Evolutionary conservation across 768 basidiomycete genomes (phyloP).

Genomic region (Xanthoconium purpureum): DNA sequence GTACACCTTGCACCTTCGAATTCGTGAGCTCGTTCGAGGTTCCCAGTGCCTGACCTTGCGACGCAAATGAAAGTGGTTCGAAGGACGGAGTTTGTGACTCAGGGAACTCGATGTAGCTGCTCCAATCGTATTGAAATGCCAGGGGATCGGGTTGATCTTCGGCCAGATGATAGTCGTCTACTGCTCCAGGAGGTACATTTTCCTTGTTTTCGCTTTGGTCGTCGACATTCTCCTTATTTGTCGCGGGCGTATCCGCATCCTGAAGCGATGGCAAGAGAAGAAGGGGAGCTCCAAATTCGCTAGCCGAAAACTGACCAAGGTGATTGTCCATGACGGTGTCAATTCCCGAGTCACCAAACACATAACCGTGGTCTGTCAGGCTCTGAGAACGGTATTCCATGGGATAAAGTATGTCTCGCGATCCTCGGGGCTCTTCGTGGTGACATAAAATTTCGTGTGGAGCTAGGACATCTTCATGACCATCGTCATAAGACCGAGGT

Average conservation of each 20-base stretch:
- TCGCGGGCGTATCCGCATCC: not conserved
- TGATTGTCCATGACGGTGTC: slow-evolving; percentile 10
- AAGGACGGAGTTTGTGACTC: slow-evolving; percentile 18
- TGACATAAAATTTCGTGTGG: not conserved
- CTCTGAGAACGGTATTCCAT: not conserved
- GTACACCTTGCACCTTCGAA: slow-evolving; percentile 1
- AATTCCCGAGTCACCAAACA: slow-evolving; percentile 16
- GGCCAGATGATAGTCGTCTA: not conserved
- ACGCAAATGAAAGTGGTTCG: slow-evolving; percentile 25
- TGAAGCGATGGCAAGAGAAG: slow-evolving; percentile 5
- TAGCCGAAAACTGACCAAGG: slow-evolving; percentile 1
- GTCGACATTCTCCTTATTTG: slow-evolving; percentile 16
- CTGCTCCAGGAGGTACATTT: slow-evolving; percentile 10
- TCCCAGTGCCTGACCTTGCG: slow-evolving; percentile 14
- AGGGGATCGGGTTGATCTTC: not conserved
- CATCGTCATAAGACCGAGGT: not conserved
- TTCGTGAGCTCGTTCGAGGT: slow-evolving; percentile 1
- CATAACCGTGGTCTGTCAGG: not conserved
- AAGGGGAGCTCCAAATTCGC: slow-evolving; percentile 2
- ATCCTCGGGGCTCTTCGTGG: not conserved
- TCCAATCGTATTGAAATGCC: slow-evolving; percentile 21
- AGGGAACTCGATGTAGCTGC: slow-evolving; percentile 20
- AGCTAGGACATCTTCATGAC: not conserved
- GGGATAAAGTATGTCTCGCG: not conserved
- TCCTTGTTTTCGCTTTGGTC: slow-evolving; percentile 15